Base-by-base conservation (phyloP, 208 protist species). In the Trypanosoma congolense region DNA sequence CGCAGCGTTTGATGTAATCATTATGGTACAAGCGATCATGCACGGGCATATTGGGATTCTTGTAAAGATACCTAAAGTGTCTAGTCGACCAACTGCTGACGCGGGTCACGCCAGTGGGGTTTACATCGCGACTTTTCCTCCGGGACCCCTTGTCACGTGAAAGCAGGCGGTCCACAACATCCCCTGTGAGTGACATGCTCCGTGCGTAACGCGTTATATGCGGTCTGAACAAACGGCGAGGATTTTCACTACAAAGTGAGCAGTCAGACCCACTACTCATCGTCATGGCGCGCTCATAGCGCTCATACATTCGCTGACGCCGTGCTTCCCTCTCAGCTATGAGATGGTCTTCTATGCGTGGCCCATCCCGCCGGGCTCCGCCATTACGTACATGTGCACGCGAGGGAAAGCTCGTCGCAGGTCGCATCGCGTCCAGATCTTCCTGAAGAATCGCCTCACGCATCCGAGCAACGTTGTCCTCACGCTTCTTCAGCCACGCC, bases 81-180 rank as follows among this genome's bases (percentile, higher is more conserved):
- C 63, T 61, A 26, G 44, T 21, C 8, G 76, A 88, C 18, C 64
- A 63, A n/a, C 65, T 46, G 4, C 70, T 70, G 1, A 86, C 62
- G 14, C 47, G 48, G 2, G 83, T 79, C 0, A 53, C 63, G 69
- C 87, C 87, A 51, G 80, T 86, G 58, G 76, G 84, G 58, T 70
- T 35, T 21, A 63, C 59, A 12, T 48, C 54, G 21, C 49, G 41
- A 16, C 2, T 4, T 36, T 10, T 16, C 18, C 21, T 14, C 24
- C 3, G 30, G 6, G 31, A 2, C 45, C 44, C 29, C 36, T 19
- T 18, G 35, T 45, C 30, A 45, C 25, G 65, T 52, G 67, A 73
- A 33, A 56, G 81, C 29, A 90, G 70, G 28, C 83, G 75, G n/a
- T 80, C 73, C 49, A 78, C 70, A 25, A 87, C 83, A 41, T 56